A percentile compares a stretch with the other conserved stretches of the same genome.
phyloP scores from a whole-genome alignment of 2,329 filamentous ascomycete genomes.

The Epichloe amarillans region DNA sequence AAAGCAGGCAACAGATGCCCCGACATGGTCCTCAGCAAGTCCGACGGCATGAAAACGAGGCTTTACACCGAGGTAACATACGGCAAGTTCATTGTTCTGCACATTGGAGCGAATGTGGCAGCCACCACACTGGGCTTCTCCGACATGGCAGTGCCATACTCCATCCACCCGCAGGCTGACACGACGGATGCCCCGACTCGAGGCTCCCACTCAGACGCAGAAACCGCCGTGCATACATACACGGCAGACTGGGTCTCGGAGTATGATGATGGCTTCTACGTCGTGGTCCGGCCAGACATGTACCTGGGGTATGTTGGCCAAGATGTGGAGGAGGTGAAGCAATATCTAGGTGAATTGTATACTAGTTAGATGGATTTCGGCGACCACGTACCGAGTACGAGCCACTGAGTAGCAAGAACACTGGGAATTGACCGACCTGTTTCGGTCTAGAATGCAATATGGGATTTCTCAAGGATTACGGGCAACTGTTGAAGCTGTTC shows the following conservation, averaged over 20 bases:
- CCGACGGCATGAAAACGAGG: constrained; percentile 9
- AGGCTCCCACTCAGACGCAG: neutral
- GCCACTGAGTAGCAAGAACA: too few species aligned
- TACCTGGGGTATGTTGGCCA: constrained; percentile 24
- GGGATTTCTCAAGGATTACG: too few species aligned
- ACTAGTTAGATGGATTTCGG: neutral
- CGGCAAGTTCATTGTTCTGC: constrained; percentile 19
- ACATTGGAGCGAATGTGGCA: constrained; percentile 7
- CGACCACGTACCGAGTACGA: too few species aligned
- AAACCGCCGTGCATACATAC: constrained; percentile 10
- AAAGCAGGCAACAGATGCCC: constrained; percentile 25
- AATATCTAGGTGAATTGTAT: constrained; percentile 15
- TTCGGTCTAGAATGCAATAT: too few species aligned
- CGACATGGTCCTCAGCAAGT: constrained; percentile 17
- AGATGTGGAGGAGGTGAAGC: constrained; percentile 13
- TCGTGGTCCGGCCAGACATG: constrained; percentile 27
- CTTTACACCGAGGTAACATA: constrained; percentile 21
- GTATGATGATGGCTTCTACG: constrained; percentile 16
- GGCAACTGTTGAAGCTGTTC: too few species aligned
- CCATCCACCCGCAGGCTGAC: neutral
- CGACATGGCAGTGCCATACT: constrained; percentile 3
- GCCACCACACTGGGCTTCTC: constrained; percentile 2
- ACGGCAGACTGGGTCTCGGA: constrained; percentile 17
- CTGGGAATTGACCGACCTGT: too few species aligned
- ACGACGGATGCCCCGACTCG: neutral